Conservation (phyloP, 306 rosid species). For the Rosa lucieae region DNA sequence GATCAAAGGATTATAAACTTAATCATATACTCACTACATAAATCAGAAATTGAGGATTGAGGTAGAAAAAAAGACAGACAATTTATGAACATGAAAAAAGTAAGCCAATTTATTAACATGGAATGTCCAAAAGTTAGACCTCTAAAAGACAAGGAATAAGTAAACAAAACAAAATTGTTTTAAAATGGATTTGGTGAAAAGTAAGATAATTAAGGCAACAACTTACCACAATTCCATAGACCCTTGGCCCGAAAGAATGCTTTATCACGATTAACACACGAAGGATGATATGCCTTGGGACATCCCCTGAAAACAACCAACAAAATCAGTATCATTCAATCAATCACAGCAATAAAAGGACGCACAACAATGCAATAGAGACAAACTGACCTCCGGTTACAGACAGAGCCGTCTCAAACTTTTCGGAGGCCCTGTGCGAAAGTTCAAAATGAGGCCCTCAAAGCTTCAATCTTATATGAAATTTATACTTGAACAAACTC, state of each 20-base stretch:
- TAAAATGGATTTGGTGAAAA: not conserved
- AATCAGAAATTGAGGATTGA: no score
- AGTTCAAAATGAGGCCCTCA: no score
- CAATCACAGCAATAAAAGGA: slow-evolving; percentile 16
- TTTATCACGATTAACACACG: slow-evolving; percentile 89
- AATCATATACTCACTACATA: no score
- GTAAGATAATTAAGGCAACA: slow-evolving; percentile 13
- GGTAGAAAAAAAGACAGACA: no score
- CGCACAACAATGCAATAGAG: not conserved
- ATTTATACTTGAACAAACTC: no score
- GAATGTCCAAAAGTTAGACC: not conserved
- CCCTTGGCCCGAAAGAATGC: slow-evolving; percentile 97
- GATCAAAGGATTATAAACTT: no score
- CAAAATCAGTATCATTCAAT: slow-evolving; percentile 17
- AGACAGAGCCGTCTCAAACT: no score
- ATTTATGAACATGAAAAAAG: not conserved
- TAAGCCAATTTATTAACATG: not conserved
- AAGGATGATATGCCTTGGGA: slow-evolving; percentile 97
- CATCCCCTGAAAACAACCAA: slow-evolving; percentile 71
- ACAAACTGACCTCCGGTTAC: slow-evolving; percentile 73
- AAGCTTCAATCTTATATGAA: no score
- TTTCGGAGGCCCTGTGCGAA: no score
- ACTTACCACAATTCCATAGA: slow-evolving; percentile 93
- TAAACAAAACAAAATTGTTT: not conserved
- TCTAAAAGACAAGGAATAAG: not conserved